A percentile compares a stretch with the other conserved stretches of the same genome.
These are phyloP conservation scores for California macrophylla DNA, from an alignment of 441 rosid genomes.

Conservation along the genomic window DNA sequence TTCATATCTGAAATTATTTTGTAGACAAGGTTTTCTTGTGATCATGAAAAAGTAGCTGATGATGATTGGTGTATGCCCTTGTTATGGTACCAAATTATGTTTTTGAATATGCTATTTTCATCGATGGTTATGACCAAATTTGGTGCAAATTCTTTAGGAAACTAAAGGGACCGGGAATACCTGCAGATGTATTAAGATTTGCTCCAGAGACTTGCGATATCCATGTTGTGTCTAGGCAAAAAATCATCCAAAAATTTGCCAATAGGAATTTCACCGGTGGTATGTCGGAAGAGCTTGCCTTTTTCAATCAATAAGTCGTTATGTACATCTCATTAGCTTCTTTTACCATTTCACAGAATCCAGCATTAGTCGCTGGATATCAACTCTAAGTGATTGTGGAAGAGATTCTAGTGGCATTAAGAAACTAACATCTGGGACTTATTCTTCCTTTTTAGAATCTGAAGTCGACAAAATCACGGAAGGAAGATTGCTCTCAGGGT, in stretches of 20 bases:
- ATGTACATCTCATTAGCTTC: conserved; percentile 5
- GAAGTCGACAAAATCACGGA: conserved; percentile 23
- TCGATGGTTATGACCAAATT: conserved; percentile 10
- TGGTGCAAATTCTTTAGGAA: conserved; percentile 30
- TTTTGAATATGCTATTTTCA: neutral
- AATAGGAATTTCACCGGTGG: conserved; percentile 25
- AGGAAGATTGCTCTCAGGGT: conserved; percentile 30
- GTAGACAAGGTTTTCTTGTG: neutral
- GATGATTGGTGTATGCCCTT: neutral
- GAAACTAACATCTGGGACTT: conserved; percentile 24
- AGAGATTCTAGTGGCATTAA: conserved; percentile 27
- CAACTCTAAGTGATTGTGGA: conserved; percentile 24
- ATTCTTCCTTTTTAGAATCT: conserved; percentile 29
- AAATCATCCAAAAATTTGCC: conserved; percentile 41
- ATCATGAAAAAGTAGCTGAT: neutral
- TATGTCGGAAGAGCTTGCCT: conserved; percentile 18
- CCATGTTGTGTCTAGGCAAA: conserved; percentile 38
- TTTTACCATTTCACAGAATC: conserved; percentile 26
- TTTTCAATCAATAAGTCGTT: conserved; percentile 5
- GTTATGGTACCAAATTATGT: neutral
- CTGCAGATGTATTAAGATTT: conserved; percentile 38
- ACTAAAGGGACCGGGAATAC: conserved; percentile 44
- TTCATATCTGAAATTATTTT: neutral
- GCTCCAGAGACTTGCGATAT: conserved; percentile 46
- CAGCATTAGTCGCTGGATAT: conserved; percentile 23